Conservation (phyloP, 208 protist genomes). For the Leishmania martiniquensis region DNA sequence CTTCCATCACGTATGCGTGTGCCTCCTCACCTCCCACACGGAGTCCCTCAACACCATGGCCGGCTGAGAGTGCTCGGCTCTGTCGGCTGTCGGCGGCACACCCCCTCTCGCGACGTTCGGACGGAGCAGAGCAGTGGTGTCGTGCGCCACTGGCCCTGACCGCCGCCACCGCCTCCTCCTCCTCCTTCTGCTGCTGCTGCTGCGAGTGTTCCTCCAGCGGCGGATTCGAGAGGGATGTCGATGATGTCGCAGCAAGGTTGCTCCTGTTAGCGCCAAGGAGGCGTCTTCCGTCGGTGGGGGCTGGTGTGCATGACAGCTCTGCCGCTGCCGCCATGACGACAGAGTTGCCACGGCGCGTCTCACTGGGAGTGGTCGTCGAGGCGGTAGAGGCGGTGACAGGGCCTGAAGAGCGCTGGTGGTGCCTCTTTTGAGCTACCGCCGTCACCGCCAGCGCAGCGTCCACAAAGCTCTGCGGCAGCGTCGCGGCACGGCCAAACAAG, state of each 20-base stretch:
- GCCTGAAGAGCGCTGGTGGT: constrained; percentile 2
- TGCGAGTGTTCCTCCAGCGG: neutral
- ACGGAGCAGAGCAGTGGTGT: neutral
- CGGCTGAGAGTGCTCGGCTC: neutral
- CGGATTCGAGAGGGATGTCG: neutral
- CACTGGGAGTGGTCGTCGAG: neutral
- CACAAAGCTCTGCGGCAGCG: constrained; percentile 53
- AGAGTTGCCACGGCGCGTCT: neutral
- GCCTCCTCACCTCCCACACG: neutral
- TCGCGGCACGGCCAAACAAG: constrained; percentile 44
- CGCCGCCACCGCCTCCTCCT: no score
- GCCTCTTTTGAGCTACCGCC: constrained; percentile 20
- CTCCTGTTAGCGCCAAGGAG: neutral
- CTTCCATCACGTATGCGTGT: neutral
- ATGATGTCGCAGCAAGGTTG: neutral
- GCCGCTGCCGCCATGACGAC: neutral
- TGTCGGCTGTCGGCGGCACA: neutral
- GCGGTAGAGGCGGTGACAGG: neutral
- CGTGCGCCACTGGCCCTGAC: no score
- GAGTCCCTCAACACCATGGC: neutral
- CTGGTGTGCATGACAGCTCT: neutral
- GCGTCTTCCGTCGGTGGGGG: neutral
- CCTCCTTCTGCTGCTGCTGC: constrained; percentile 1
- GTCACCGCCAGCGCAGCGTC: constrained; percentile 45
- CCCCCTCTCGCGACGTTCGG: neutral